phyloP scores from a whole-genome alignment of 2,329 filamentous ascomycete species.

The Exophiala bonariae region DNA sequence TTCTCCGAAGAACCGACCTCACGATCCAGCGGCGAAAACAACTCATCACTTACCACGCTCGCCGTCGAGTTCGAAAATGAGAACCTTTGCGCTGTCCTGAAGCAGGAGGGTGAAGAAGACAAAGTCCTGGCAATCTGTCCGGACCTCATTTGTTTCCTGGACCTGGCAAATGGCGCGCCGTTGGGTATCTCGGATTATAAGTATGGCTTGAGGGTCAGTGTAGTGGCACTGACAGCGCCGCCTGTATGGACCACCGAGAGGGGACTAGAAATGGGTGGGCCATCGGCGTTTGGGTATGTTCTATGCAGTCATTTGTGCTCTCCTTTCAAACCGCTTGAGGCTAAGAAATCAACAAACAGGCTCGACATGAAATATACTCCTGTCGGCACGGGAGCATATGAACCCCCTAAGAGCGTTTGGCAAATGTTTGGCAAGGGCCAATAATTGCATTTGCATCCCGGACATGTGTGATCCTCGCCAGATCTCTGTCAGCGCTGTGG shows the following conservation, averaged over 20 bases:
- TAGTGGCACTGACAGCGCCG: conserved; percentile 2
- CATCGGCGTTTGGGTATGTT: conserved; percentile 6
- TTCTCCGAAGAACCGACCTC: conserved; percentile 1
- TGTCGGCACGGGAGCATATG: conserved; percentile 4
- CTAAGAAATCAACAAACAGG: conserved; percentile 1
- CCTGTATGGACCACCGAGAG: conserved; percentile 1
- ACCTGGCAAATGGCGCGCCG: conserved; percentile 3
- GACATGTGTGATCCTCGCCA: conserved; percentile 1
- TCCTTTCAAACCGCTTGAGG: neutral
- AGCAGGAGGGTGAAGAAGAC: conserved; percentile 3
- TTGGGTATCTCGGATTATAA: conserved; percentile 4
- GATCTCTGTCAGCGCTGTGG: neutral
- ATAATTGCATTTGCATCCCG: conserved; percentile 4
- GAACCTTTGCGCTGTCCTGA: conserved; percentile 5
- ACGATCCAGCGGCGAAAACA: neutral
- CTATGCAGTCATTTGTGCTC: conserved; percentile 1
- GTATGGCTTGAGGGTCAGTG: conserved; percentile 7
- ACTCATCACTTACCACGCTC: neutral
- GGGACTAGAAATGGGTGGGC: conserved; percentile 3
- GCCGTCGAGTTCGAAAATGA: conserved; percentile 3
- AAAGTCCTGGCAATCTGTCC: conserved; percentile 3
- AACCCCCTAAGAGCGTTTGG: conserved; percentile 5
- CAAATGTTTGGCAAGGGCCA: conserved; percentile 1
- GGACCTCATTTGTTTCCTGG: conserved; percentile 6
- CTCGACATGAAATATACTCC: conserved; percentile 5